Percentiles rank a stretch among this genome's conserved stretches.
phyloP scores from a whole-genome alignment of 176 grass and related monocot genomes.

The Oryza coarctata region DNA sequence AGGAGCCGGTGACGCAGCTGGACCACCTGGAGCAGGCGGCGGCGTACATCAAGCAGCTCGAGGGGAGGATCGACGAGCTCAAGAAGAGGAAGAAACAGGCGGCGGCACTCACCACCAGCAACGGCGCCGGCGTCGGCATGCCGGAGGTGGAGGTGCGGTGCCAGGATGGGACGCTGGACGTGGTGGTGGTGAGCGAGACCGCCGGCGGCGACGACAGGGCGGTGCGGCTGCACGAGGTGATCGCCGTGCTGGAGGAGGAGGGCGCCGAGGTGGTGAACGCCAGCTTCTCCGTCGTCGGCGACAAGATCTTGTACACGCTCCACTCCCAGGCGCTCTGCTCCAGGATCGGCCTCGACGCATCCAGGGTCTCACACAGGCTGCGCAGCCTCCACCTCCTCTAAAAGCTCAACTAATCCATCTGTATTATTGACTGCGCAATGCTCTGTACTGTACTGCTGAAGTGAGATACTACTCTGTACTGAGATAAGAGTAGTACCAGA shows the following conservation, averaged over 20 bases:
- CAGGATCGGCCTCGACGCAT: slow-evolving; percentile 53
- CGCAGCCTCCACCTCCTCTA: slow-evolving; percentile 23
- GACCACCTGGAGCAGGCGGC: slow-evolving; percentile 71
- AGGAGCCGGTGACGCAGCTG: slow-evolving; percentile 64
- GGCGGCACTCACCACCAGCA: too few relatives aligned
- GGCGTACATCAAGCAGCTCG: slow-evolving; percentile 69
- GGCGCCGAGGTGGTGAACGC: slow-evolving; percentile 79
- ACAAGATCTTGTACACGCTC: slow-evolving; percentile 83
- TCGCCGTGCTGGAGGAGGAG: slow-evolving; percentile 74
- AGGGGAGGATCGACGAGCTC: slow-evolving; percentile 48
- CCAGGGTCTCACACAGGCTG: slow-evolving; percentile 52
- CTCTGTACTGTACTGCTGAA: too few relatives aligned
- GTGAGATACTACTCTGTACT: too few relatives aligned
- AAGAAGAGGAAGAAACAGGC: slow-evolving; percentile 30
- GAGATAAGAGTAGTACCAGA: too few relatives aligned
- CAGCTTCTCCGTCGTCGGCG: slow-evolving; percentile 63
- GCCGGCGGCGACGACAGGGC: not conserved
- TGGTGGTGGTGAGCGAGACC: slow-evolving; percentile 56
- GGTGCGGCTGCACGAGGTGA: slow-evolving; percentile 75
- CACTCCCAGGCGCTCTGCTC: slow-evolving; percentile 74
- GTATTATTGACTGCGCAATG: too few relatives aligned
- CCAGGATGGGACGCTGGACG: slow-evolving; percentile 63
- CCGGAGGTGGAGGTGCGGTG: slow-evolving; percentile 68
- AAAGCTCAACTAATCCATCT: too few relatives aligned
- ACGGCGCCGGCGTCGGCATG: not conserved